Percentiles rank a stretch among this genome's conserved stretches.
Conservation (phyloP, 2,329 filamentous ascomycete genomes). For the Dactylellina parvicollis region DNA sequence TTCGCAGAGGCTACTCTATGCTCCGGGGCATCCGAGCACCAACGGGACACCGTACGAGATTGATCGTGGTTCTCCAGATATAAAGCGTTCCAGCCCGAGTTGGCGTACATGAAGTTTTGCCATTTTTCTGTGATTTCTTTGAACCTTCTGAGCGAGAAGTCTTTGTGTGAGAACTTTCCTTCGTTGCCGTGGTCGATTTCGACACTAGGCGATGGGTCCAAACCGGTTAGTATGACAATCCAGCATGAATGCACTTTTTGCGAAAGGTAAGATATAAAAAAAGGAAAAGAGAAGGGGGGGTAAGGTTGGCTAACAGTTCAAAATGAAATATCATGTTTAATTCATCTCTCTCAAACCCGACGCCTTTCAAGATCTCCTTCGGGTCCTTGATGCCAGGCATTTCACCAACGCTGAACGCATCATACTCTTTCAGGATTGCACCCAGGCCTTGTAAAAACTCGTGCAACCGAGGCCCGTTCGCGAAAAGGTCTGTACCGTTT, state of each 20-base stretch:
- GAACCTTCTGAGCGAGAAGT: conserved; percentile 66
- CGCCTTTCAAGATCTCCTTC: conserved; percentile 66
- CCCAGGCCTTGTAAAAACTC: conserved; percentile 76
- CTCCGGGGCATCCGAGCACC: conserved; percentile 62
- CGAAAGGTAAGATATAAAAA: no score
- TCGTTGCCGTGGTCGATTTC: conserved; percentile 65
- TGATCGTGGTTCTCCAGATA: conserved; percentile 76
- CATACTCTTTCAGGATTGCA: conserved; percentile 69
- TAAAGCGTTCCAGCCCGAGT: conserved; percentile 72
- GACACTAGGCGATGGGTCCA: conserved; percentile 63
- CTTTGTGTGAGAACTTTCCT: conserved; percentile 63
- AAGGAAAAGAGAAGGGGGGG: neutral
- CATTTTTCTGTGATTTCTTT: conserved; percentile 68
- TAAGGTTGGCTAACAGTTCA: conserved; percentile 65
- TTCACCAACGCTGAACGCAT: conserved; percentile 77
- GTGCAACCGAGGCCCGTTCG: conserved; percentile 75
- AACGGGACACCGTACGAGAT: conserved; percentile 70
- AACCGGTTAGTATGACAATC: no score
- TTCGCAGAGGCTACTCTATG: conserved; percentile 68
- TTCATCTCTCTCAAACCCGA: conserved; percentile 69
- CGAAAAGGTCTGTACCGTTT: conserved; percentile 69
- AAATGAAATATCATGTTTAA: conserved; percentile 80
- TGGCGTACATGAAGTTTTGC: conserved; percentile 70
- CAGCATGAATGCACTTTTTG: no score
- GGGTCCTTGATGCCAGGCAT: conserved; percentile 67